phyloP scores from a whole-genome alignment of 2,329 filamentous ascomycete species.

The Ophiostoma tasmaniense region DNA sequence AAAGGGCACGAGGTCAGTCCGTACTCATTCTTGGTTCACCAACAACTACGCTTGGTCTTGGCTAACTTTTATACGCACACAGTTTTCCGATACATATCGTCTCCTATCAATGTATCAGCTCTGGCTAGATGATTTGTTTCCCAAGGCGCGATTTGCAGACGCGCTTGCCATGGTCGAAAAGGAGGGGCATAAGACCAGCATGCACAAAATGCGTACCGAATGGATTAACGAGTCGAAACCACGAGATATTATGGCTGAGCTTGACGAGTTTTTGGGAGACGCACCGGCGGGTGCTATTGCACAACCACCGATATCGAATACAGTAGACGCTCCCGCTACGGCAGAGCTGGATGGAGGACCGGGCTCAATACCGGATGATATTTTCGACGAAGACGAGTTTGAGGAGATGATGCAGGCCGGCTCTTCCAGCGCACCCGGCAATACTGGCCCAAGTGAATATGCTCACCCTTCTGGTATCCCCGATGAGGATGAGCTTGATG shows the following conservation, averaged over 20 bases:
- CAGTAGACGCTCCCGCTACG: not conserved
- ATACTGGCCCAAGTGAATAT: not conserved
- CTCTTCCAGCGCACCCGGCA: not conserved
- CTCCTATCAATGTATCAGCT: constrained; percentile 87
- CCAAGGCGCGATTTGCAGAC: constrained; percentile 87
- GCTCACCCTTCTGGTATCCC: constrained; percentile 22
- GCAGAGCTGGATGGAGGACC: not conserved
- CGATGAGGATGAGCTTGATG: constrained; percentile 43
- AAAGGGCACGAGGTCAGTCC: constrained; percentile 76
- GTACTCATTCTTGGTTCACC: not conserved
- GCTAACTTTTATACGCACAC: not conserved
- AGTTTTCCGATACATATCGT: constrained; percentile 77
- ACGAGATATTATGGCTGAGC: constrained; percentile 26
- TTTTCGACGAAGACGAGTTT: constrained; percentile 34
- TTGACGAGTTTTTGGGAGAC: constrained; percentile 10
- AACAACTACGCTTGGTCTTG: not conserved
- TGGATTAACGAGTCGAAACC: constrained; percentile 76
- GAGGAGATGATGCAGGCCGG: constrained; percentile 12
- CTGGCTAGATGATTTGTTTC: constrained; percentile 94
- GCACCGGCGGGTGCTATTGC: too few species aligned
- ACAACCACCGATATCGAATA: not conserved
- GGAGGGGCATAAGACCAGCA: constrained; percentile 71
- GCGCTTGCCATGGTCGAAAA: constrained; percentile 88
- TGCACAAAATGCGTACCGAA: constrained; percentile 65
- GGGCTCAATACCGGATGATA: constrained; percentile 30